Conservation (phyloP, 2,329 filamentous ascomycete species). For the Xylaria sp. region DNA sequence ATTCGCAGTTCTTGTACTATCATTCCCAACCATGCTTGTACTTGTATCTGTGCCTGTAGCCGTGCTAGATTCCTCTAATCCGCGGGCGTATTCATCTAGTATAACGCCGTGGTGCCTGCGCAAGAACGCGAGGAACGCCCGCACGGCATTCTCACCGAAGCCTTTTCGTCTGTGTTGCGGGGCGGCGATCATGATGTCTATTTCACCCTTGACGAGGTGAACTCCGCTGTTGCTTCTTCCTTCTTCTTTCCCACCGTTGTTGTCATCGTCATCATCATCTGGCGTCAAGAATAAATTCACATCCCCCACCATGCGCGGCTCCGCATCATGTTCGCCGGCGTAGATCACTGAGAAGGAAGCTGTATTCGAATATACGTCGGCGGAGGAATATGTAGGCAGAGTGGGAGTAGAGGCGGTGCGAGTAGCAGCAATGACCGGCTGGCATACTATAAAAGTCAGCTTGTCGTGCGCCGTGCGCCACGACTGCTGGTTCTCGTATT, state of each 20-base stretch:
- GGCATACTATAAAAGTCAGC: constrained; percentile 86
- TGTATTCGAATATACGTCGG: not conserved
- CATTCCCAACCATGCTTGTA: too few species aligned
- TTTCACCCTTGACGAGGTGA: constrained; percentile 40
- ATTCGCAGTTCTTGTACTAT: too few species aligned
- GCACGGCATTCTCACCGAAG: constrained; percentile 54
- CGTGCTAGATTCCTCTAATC: not conserved
- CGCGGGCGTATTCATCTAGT: constrained; percentile 57
- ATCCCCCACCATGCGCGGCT: constrained; percentile 70
- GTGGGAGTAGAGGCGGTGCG: not conserved
- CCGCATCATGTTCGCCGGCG: constrained; percentile 58
- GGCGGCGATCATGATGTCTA: constrained; percentile 44
- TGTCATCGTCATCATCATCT: constrained; percentile 55
- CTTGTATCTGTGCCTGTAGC: not conserved
- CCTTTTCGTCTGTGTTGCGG: constrained; percentile 33
- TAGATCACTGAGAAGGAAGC: constrained; percentile 27
- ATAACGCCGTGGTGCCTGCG: constrained; percentile 57
- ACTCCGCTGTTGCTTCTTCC: constrained; percentile 32
- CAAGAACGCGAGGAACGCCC: constrained; percentile 74
- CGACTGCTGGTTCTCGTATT: constrained; percentile 87
- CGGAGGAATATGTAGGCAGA: not conserved
- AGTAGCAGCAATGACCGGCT: too few species aligned
- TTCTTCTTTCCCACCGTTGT: constrained; percentile 33
- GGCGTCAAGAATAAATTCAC: constrained; percentile 80
- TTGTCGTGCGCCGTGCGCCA: constrained; percentile 87